Base-by-base conservation (phyloP, 208 protist species). In the Acanthamoeba polyphaga region DNA sequence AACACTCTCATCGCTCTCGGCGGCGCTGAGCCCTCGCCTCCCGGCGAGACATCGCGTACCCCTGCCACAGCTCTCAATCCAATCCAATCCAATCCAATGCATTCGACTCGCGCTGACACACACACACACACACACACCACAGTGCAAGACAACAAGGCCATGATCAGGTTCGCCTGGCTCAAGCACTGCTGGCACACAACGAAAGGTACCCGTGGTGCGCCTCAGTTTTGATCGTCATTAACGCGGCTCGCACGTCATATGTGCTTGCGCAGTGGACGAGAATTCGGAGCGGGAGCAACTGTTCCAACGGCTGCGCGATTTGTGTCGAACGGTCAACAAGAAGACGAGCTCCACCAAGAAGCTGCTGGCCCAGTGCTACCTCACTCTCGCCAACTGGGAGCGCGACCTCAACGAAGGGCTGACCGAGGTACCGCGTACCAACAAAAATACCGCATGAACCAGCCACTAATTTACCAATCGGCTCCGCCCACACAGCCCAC, bases 1-100 rank as follows among this genome's bases (percentile, higher is more conserved):
- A 98, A 99, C 92, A 97, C 99, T 7, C 96, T 99, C 29, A 96
- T 96, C 38, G 78, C 66, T 43, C 74, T 98, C 80, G 51, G 34
- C 51, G 51, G 49, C 7, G 46, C 22, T 19, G 38, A 82, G 43
- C 32, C 74, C 5, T 19, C 9, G 46, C 74, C 19, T 8, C 12
- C 22, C 22, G 60, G n/a, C 32, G 22, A 24, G 22, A 9, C 27
- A 19, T 60, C 78, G 9, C 43, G 32, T 38, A 90, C 49, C 1
- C 38, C 38, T 38, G 38, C 38, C 38, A 38, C 38, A 38, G 38
- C 1, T 3, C 1, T 38, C 38, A 38, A 38, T 38, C 38, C n/a
- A n/a, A n/a, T n/a, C n/a, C n/a, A n/a, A n/a, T n/a, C n/a, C n/a
- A n/a, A n/a, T n/a, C n/a, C n/a, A n/a, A n/a, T n/a, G n/a, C n/a